Evolutionary conservation across 2,329 filamentous ascomycete genomes (phyloP).

Genomic region (Blumeria graminis): DNA sequence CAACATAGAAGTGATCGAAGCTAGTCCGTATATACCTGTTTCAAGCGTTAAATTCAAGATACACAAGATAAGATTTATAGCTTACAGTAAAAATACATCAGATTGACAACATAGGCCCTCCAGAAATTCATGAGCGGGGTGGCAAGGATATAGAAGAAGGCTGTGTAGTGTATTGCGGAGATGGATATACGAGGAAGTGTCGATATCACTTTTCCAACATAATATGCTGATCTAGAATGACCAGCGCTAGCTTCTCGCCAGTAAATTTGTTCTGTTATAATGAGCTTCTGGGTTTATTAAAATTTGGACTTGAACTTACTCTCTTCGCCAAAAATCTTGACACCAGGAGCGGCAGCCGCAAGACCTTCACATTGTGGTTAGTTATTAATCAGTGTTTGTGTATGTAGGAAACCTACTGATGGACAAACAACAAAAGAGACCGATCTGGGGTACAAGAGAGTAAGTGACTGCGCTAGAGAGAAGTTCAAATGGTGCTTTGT

Average conservation of each 20-base stretch:
- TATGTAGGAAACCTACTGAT: slow-evolving; percentile 13
- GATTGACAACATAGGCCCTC: slow-evolving; percentile 24
- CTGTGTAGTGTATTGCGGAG: slow-evolving; percentile 29
- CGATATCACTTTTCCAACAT: slow-evolving; percentile 27
- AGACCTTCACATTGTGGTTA: slow-evolving; percentile 17
- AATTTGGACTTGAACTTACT: slow-evolving; percentile 6
- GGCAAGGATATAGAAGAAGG: slow-evolving; percentile 23
- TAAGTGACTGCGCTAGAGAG: slow-evolving; percentile 28
- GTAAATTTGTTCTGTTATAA: slow-evolving; percentile 21
- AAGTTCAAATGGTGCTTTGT: slow-evolving; percentile 23
- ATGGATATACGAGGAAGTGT: slow-evolving; percentile 26
- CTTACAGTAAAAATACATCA: slow-evolving; percentile 29
- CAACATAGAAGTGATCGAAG: slow-evolving; percentile 27
- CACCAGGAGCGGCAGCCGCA: slow-evolving; percentile 27
- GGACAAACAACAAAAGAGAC: slow-evolving; percentile 27
- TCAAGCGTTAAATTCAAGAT: not conserved
- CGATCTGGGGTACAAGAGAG: slow-evolving; percentile 25
- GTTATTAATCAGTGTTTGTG: not conserved
- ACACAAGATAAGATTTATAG: not conserved
- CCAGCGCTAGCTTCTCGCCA: slow-evolving; percentile 30
- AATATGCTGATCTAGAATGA: slow-evolving; percentile 30
- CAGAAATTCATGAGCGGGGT: slow-evolving; percentile 26
- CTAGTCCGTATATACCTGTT: slow-evolving; percentile 25
- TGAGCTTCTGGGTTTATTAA: not conserved
- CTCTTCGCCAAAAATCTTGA: slow-evolving; percentile 31